Percentiles rank a stretch among this genome's conserved stretches.
phyloP scores from a whole-genome alignment of 805 yeast genomes.

The Pichia paraexigua region DNA sequence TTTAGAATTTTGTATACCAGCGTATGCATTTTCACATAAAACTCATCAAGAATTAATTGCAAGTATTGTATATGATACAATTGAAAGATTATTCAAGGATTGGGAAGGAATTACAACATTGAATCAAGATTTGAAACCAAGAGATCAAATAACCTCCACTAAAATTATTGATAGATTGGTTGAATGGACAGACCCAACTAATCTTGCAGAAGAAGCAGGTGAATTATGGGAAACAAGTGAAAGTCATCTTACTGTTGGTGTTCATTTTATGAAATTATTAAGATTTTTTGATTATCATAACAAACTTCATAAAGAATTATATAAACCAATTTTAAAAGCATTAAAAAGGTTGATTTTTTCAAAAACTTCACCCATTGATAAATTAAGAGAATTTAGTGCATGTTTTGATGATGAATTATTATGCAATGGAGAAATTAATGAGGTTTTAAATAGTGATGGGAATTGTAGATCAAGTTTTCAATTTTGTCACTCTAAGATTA shows the following conservation, averaged over 20 bases:
- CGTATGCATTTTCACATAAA: conserved; percentile 69
- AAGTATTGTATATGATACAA: conserved; percentile 56
- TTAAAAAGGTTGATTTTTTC: conserved; percentile 43
- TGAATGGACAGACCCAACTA: conserved; percentile 79
- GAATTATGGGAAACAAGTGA: conserved; percentile 35
- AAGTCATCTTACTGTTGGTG: conserved; percentile 49
- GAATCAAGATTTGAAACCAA: conserved; percentile 22
- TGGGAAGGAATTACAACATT: conserved; percentile 33
- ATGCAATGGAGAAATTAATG: conserved; percentile 21
- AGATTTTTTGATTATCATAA: conserved; percentile 38
- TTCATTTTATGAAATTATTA: conserved; percentile 45
- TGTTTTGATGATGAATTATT: conserved; percentile 18
- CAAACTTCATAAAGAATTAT: conserved; percentile 42
- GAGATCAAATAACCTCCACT: conserved; percentile 35
- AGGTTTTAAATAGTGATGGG: conserved; percentile 18
- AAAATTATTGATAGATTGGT: conserved; percentile 61
- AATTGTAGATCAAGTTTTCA: conserved; percentile 18
- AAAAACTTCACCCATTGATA: conserved; percentile 15
- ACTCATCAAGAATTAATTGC: conserved; percentile 63
- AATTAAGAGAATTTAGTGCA: conserved; percentile 18
- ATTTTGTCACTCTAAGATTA: conserved; percentile 21
- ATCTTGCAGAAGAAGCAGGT: conserved; percentile 43
- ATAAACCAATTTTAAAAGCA: conserved; percentile 44
- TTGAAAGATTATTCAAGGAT: conserved; percentile 44
- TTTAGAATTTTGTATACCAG: conserved; percentile 81